Conservation (phyloP, 441 rosid genomes). For the Omphalea diandra region DNA sequence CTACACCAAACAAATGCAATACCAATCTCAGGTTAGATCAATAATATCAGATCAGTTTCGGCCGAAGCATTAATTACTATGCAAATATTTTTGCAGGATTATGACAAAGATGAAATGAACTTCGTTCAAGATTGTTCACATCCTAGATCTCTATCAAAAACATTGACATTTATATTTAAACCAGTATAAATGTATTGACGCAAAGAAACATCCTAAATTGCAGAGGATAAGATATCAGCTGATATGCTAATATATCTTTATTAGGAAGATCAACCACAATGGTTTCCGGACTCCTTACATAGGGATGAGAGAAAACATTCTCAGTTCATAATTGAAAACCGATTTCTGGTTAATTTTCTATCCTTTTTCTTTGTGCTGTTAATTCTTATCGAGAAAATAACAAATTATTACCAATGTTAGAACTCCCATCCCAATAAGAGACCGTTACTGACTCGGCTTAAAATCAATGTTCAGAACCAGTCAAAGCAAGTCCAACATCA, state of each 20-base stretch:
- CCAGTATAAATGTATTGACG: background rate
- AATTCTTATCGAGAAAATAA: background rate
- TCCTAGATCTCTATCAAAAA: background rate
- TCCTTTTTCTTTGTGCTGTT: background rate
- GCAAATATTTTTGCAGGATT: background rate
- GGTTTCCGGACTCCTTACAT: background rate
- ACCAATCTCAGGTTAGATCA: background rate
- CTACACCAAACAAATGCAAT: background rate
- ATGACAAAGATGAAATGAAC: background rate
- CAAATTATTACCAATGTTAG: background rate
- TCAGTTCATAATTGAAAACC: background rate
- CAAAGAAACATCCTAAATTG: background rate
- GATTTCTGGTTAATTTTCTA: background rate
- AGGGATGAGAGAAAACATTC: background rate
- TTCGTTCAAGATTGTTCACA: background rate
- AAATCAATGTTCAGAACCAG: background rate
- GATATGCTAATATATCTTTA: background rate
- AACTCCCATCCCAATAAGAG: background rate
- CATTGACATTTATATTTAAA: background rate
- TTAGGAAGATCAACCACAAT: background rate
- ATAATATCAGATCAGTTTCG: background rate
- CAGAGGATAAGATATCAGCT: background rate
- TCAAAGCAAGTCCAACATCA: slow-evolving; percentile 9
- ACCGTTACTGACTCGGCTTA: background rate
- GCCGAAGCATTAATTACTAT: background rate